A percentile compares a stretch with the other conserved stretches of the same genome.
Conservation (phyloP, 202 grass and related monocot species). For the Zizania palustris region DNA sequence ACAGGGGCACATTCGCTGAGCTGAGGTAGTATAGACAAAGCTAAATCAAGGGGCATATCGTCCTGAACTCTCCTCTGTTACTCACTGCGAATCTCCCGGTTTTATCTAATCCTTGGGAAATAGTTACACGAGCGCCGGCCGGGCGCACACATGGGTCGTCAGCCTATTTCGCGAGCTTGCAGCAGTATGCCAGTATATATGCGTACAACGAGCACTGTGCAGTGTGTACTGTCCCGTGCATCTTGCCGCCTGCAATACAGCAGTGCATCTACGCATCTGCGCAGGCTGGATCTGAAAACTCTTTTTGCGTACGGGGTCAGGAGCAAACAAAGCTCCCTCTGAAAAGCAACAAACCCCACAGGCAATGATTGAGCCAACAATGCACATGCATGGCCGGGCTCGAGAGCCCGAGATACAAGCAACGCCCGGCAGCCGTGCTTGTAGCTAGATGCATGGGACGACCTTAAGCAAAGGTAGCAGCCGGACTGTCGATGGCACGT, state of each 20-base stretch:
- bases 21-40: neutral
- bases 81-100: neutral
- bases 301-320: constrained; percentile 6
- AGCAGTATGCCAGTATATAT: neutral
- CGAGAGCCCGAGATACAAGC: neutral
- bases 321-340: neutral
- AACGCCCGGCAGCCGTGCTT: neutral
- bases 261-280: neutral
- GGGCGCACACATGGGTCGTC: constrained; percentile 15
- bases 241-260: neutral
- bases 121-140: neutral
- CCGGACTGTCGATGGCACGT: neutral
- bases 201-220: neutral
- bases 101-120: neutral
- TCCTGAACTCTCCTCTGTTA: neutral
- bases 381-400: neutral
- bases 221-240: neutral
- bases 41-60: neutral
- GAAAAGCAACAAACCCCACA: neutral
- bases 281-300: neutral
- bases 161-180: neutral
- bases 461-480: neutral
- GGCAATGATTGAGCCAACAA: neutral
- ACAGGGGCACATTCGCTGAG: constrained; percentile 27
- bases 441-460: neutral